Percentiles rank a stretch among this genome's conserved stretches.
phyloP scores from a whole-genome alignment of 164 flowering plant genomes.

The Liriodendron chinense region DNA sequence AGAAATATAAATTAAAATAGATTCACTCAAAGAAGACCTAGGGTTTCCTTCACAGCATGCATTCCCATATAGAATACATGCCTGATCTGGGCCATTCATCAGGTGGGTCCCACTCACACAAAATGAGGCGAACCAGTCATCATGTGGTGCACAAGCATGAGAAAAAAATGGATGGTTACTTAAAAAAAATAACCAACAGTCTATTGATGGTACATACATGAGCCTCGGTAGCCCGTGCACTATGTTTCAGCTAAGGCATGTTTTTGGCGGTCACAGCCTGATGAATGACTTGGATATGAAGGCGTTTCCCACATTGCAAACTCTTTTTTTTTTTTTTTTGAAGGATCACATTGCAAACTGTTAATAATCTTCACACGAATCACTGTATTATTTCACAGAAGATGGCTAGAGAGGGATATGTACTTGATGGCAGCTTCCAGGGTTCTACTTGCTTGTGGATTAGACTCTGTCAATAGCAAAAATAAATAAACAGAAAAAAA shows the following conservation, averaged over 20 bases:
- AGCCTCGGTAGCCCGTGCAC: background rate
- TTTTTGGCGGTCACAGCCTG: background rate
- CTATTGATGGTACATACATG: background rate
- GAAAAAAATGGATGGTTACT: background rate
- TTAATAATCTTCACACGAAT: background rate
- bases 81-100: background rate
- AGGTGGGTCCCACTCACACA: background rate
- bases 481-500: background rate
- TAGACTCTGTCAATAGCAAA: constrained; percentile 48
- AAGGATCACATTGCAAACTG: background rate
- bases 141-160: background rate
- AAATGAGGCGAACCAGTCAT: background rate
- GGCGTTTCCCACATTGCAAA: background rate
- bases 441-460: constrained; percentile 61
- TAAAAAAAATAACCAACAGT: background rate
- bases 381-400: background rate
- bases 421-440: constrained; percentile 84
- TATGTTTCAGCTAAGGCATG: background rate
- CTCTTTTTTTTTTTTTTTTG: background rate
- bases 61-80: background rate
- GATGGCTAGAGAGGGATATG: constrained; percentile 1
- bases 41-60: background rate
- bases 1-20: background rate
- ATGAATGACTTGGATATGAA: background rate
- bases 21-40: background rate